These are phyloP conservation scores for Microbotryum scabiosae DNA, from an alignment of 1,284 basidiomycete genomes.

Conservation along the genomic window DNA sequence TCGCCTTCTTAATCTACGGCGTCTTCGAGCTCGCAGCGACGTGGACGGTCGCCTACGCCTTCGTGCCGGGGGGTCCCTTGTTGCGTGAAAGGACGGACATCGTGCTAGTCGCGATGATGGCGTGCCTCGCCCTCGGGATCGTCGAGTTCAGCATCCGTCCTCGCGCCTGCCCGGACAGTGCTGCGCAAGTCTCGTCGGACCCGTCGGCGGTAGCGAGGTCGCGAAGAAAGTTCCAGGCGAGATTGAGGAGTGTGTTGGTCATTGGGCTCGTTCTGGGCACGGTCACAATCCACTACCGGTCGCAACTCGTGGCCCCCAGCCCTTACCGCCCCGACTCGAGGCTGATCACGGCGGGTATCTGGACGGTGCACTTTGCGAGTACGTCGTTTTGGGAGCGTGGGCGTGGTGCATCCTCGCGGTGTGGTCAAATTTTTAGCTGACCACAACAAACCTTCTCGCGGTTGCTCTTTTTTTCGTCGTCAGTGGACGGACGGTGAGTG, in stretches of 20 bases:
- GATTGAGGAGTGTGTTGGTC: constrained; percentile 1
- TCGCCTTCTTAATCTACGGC: constrained; percentile 56
- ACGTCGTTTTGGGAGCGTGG: no score
- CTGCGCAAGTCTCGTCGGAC: not conserved
- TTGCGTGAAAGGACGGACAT: constrained; percentile 73
- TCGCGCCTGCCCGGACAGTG: constrained; percentile 1
- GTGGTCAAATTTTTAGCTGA: not conserved
- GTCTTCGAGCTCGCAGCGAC: constrained; percentile 62
- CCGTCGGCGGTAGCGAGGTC: no score
- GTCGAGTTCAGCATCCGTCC: constrained; percentile 37
- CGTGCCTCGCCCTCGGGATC: constrained; percentile 40
- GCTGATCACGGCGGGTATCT: constrained; percentile 78
- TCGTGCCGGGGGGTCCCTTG: constrained; percentile 66
- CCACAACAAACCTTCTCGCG: constrained; percentile 47
- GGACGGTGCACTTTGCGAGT: constrained; percentile 71
- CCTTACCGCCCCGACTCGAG: constrained; percentile 61
- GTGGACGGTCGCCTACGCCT: constrained; percentile 87
- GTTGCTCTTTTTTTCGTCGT: not conserved
- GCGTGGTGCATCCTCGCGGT: not conserved
- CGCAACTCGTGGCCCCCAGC: constrained; percentile 38
- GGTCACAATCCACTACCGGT: constrained; percentile 9
- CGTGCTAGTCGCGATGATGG: constrained; percentile 39
- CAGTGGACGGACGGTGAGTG: not conserved
- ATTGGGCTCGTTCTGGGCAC: constrained; percentile 27
- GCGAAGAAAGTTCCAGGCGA: no score